Evolutionary conservation across 2,329 filamentous ascomycete genomes (phyloP), one percentile per base, ranked within the genome.

Genomic region (Mariannaea sp.): DNA sequence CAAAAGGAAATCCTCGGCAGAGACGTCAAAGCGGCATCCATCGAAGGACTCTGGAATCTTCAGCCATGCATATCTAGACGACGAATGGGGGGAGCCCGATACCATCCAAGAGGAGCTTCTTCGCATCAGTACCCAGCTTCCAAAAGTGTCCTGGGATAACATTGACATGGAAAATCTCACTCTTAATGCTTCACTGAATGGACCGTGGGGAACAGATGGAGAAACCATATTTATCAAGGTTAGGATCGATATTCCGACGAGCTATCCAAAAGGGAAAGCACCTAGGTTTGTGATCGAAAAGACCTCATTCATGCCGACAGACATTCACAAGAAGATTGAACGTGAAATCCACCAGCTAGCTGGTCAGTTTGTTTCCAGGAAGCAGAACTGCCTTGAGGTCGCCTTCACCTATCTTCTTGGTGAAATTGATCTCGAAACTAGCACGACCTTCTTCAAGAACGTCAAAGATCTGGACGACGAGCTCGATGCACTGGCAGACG

Each of bases 91-190:
- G 17, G 80, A 84, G 49, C 79, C 81, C 1, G 84, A 87, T 59
- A 80, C 80, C 2, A 76, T 87, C 20, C 83, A 86, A 52, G 84
- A 87, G 40, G 85, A 88, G 67, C 80, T 87, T 22, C 71, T 87
- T 27, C 82, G 83, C 19, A 80, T 88, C 59, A 83, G 79, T 64
- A 77, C 75, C 10, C 81, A 85, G 62, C 77, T 87, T 35, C 82
- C 83, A 10, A 86, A 86, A 58, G 82, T 87, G 30, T 80, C 78
- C 46, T 87, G 83, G 78, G 83, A 87, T 24, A 78, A 83, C 52
- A 81, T 87, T 35, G 80, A 87, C 62, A 83, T 85, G 80, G 83
- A 86, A 57, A 78, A 76, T 32, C 72, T 85, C 47, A 80, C 75
- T 0, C 68, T 86, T 13, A 78, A 78, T 35, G 83, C 82, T n/a